Conservation (phyloP, 106 monocot species). For the Acanthochlamys bracteata region DNA sequence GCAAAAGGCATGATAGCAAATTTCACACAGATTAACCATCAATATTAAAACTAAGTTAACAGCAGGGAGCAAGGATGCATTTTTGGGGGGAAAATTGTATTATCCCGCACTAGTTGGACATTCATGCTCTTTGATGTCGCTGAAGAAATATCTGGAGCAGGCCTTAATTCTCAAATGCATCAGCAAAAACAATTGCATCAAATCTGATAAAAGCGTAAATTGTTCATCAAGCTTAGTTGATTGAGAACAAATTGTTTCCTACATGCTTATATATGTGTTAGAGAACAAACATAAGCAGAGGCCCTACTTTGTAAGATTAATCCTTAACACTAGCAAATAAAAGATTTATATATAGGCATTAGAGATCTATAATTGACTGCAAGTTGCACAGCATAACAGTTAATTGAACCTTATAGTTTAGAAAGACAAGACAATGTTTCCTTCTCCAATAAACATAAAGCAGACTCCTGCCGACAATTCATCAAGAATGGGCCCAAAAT, state of each 20-base stretch:
- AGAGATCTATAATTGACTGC: too few species aligned
- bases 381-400: background rate
- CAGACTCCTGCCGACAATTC: background rate
- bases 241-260: too few species aligned
- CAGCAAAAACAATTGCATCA: conserved; percentile 88
- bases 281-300: too few species aligned
- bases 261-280: too few species aligned
- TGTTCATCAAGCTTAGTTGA: background rate
- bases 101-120: conserved; percentile 65
- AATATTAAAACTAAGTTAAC: too few species aligned
- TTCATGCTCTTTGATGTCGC: conserved; percentile 73
- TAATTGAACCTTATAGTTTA: background rate
- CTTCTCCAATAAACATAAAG: background rate
- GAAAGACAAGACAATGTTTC: background rate
- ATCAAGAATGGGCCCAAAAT: background rate
- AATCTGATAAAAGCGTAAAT: conserved; percentile 38
- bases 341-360: too few species aligned
- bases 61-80: too few species aligned
- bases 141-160: conserved; percentile 96
- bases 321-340: too few species aligned
- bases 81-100: background rate
- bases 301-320: too few species aligned
- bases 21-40: too few species aligned
- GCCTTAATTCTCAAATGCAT: conserved; percentile 97
- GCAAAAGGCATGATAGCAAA: too few species aligned